phyloP scores from a whole-genome alignment of 73 alveolate genomes.

The Tetrahymena thermophila region DNA sequence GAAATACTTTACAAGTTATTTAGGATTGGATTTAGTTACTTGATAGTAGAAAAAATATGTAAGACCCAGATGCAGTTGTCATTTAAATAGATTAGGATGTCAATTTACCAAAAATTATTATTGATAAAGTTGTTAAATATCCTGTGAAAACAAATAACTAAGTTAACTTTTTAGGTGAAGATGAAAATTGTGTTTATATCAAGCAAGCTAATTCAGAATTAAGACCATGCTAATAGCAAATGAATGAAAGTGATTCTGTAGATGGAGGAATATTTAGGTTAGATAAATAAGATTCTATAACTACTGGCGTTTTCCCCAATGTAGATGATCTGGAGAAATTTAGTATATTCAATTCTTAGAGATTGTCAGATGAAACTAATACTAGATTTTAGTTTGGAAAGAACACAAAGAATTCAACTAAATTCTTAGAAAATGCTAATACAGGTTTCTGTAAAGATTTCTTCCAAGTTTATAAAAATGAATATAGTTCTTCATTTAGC shows the following conservation, averaged over 20 bases:
- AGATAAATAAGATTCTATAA: neutral
- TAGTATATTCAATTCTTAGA: neutral
- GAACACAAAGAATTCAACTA: neutral
- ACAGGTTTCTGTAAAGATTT: neutral
- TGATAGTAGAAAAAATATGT: neutral
- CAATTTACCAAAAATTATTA: neutral
- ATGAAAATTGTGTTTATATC: neutral
- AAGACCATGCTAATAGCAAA: neutral
- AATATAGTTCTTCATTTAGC: neutral
- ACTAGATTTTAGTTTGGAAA: neutral
- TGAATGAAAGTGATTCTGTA: neutral
- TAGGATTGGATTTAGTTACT: neutral
- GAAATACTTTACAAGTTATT: neutral
- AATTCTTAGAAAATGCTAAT: neutral
- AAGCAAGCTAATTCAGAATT: neutral
- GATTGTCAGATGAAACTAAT: neutral
- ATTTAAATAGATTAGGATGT: neutral
- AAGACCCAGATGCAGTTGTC: neutral
- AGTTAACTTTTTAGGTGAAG: neutral
- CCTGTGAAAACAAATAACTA: neutral
- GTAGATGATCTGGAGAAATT: neutral
- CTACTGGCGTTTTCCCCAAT: neutral
- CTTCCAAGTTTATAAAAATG: neutral
- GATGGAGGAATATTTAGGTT: neutral
- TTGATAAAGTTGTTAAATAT: neutral